These are phyloP conservation scores for Penicillium decumbens DNA, from an alignment of 2,329 filamentous ascomycete genomes.

Conservation along the genomic window DNA sequence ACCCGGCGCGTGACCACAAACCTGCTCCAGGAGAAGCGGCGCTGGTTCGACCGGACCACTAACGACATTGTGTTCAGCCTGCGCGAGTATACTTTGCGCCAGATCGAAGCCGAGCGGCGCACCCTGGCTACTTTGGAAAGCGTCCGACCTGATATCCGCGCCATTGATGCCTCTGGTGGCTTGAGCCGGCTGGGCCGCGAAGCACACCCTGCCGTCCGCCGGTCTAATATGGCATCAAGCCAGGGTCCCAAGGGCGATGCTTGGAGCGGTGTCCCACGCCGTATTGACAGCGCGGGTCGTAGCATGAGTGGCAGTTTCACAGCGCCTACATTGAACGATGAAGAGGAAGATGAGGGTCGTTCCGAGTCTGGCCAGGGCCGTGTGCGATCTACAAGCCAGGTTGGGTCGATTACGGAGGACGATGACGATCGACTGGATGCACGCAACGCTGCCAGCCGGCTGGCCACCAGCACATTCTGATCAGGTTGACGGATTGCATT, in stretches of 20 bases:
- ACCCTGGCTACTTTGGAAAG: slow-evolving; percentile 90
- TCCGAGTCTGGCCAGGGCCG: slow-evolving; percentile 41
- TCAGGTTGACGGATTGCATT: slow-evolving; percentile 11
- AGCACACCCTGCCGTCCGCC: slow-evolving; percentile 68
- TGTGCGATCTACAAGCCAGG: slow-evolving; percentile 45
- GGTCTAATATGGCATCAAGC: slow-evolving; percentile 73
- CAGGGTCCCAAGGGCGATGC: slow-evolving; percentile 97
- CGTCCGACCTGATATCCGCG: slow-evolving; percentile 85
- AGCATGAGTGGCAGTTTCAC: slow-evolving; percentile 71
- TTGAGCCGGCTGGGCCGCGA: slow-evolving; percentile 86
- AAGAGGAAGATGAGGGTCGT: slow-evolving; percentile 53
- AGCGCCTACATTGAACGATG: slow-evolving; percentile 57
- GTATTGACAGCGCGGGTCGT: slow-evolving; percentile 70
- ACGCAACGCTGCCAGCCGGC: slow-evolving; percentile 84
- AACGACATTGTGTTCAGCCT: slow-evolving; percentile 78
- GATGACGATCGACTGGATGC: slow-evolving; percentile 91
- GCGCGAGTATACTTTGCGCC: slow-evolving; percentile 85
- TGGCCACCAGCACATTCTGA: slow-evolving; percentile 92
- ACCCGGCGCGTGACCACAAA: slow-evolving; percentile 85
- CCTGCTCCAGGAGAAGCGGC: slow-evolving; percentile 78
- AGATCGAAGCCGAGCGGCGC: slow-evolving; percentile 92
- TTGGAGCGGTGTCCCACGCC: slow-evolving; percentile 89
- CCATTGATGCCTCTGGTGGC: slow-evolving; percentile 86
- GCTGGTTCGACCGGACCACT: slow-evolving; percentile 84
- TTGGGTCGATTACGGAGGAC: slow-evolving; percentile 48